Evolutionary conservation across 441 rosid species (phyloP).

Genomic region (Francoa sonchifolia): DNA sequence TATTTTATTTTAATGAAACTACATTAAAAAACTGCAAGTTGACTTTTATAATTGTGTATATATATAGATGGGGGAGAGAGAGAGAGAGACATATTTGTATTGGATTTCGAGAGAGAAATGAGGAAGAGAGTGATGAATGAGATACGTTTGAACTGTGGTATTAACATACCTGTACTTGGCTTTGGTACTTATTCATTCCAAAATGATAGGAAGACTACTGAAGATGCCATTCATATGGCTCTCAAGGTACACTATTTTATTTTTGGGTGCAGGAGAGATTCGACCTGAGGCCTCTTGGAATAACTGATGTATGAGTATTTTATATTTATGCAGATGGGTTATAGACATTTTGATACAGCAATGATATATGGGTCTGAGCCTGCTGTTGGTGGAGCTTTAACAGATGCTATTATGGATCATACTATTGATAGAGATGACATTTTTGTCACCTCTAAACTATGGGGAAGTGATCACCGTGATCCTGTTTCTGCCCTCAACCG

Average conservation of each 20-base stretch:
- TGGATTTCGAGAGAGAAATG: too few species aligned
- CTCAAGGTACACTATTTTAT: conserved; percentile 35
- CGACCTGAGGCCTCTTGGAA: neutral
- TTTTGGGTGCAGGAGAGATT: neutral
- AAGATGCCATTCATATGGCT: conserved; percentile 45
- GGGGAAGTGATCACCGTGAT: conserved; percentile 79
- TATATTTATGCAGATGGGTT: conserved; percentile 45
- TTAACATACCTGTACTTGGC: conserved; percentile 54
- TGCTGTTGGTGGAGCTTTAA: conserved; percentile 59
- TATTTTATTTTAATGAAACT: too few species aligned
- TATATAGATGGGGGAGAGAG: too few species aligned
- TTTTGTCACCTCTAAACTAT: conserved; percentile 64
- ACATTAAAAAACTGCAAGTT: too few species aligned
- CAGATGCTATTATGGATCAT: conserved; percentile 28
- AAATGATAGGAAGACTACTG: conserved; percentile 31
- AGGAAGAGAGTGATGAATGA: too few species aligned
- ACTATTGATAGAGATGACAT: conserved; percentile 43
- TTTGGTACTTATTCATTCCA: conserved; percentile 58
- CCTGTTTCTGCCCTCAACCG: conserved; percentile 59
- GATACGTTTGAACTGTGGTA: conserved; percentile 50
- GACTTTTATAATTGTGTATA: too few species aligned
- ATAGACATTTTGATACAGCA: conserved; percentile 79
- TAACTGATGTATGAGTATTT: neutral
- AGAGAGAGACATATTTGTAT: too few species aligned
- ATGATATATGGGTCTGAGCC: conserved; percentile 73